A percentile compares a stretch with the other conserved stretches of the same genome.
Conservation (phyloP, 106 monocot species). For the Dioscorea dumetorum region DNA sequence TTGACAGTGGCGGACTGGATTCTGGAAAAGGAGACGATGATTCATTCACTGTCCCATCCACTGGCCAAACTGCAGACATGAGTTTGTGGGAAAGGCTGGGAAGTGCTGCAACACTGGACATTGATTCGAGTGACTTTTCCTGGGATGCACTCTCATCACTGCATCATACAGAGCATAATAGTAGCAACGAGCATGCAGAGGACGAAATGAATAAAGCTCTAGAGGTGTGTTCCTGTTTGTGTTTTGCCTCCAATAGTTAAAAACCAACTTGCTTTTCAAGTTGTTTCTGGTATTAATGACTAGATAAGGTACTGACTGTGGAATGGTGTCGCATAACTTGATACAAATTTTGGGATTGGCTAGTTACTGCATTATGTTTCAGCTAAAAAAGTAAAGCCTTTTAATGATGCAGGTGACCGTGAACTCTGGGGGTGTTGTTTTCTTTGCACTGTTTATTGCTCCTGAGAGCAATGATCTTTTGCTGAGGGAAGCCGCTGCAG, state of each 20-base stretch:
- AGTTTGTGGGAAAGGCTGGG: conserved; percentile 93
- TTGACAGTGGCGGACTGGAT: conserved; percentile 22
- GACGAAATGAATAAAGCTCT: conserved; percentile 78
- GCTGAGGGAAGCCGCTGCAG: conserved; percentile 61
- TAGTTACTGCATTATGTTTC: too few species aligned
- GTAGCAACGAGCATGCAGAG: conserved; percentile 68
- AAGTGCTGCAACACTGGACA: conserved; percentile 52
- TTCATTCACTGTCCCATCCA: conserved; percentile 5
- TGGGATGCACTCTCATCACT: conserved; percentile 75
- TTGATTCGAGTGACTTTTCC: conserved; percentile 62
- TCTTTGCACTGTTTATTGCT: conserved; percentile 73
- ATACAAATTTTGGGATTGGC: too few species aligned
- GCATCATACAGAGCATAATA: conserved; percentile 84
- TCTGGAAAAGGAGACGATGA: conserved; percentile 12
- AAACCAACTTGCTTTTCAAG: too few species aligned
- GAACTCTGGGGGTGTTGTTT: conserved; percentile 96
- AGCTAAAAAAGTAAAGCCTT: too few species aligned
- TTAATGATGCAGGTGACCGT: conserved; percentile 57
- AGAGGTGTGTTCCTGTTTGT: conserved; percentile 43
- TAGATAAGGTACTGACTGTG: too few species aligned
- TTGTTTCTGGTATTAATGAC: too few species aligned
- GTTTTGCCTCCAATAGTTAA: too few species aligned
- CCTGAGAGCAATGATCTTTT: conserved; percentile 7
- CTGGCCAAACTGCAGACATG: conserved; percentile 39
- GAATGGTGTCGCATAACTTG: too few species aligned